Conservation (phyloP, 2,329 filamentous ascomycete species). For the Nannizziopsis barbatae region DNA sequence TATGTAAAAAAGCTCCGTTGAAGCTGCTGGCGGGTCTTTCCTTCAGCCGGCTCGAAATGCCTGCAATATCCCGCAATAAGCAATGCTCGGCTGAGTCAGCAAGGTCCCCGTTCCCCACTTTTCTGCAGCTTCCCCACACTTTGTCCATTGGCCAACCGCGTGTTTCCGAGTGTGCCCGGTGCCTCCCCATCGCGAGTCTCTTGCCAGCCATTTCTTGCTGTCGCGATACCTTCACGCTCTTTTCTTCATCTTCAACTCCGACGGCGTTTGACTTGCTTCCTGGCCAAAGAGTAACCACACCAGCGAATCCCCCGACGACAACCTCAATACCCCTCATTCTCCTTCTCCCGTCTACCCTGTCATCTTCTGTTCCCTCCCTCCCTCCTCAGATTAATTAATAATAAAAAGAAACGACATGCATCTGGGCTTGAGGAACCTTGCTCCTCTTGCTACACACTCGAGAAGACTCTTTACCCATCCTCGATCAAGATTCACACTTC, state of each 20-base stretch:
- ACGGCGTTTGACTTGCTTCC: conserved; percentile 1
- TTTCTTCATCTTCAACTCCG: background rate
- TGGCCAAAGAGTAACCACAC: too few relatives aligned
- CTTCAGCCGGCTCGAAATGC: too few relatives aligned
- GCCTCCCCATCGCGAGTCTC: background rate
- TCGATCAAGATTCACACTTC: background rate
- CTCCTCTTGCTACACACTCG: background rate
- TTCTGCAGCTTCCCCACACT: conserved; percentile 3
- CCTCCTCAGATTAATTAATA: background rate
- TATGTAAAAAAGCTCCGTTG: too few relatives aligned
- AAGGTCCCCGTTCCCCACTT: background rate
- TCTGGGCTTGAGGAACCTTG: conserved; percentile 7
- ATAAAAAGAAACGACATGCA: conserved; percentile 1
- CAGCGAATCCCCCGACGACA: background rate
- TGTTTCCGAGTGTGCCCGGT: conserved; percentile 1
- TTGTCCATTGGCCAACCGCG: background rate
- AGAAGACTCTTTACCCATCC: background rate
- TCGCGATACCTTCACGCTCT: background rate
- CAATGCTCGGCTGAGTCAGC: background rate
- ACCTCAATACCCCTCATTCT: background rate
- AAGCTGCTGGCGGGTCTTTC: too few relatives aligned
- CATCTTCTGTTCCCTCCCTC: background rate
- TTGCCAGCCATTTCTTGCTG: conserved; percentile 5
- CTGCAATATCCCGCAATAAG: background rate
- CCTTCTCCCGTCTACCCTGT: background rate